A percentile compares a stretch with the other conserved stretches of the same genome.
These are phyloP conservation scores for Neofusicoccum ribis DNA, from an alignment of 2,329 filamentous ascomycete species.

Conservation along the genomic window DNA sequence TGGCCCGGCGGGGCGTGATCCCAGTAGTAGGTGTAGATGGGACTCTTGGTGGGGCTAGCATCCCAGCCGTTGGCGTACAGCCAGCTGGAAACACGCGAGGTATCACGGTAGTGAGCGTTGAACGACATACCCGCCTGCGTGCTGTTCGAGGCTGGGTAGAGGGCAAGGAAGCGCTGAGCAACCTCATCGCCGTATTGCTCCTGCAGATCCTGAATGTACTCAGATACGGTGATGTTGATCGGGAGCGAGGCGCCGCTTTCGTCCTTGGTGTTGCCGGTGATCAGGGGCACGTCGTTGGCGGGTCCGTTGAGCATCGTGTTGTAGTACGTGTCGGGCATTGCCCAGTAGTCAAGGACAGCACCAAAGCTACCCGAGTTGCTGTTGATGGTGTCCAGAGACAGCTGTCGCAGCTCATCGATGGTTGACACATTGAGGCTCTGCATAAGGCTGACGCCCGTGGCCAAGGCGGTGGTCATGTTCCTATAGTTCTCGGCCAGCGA, in stretches of 20 bases:
- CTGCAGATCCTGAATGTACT: constrained; percentile 47
- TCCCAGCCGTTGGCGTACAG: constrained; percentile 27
- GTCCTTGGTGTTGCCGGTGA: constrained; percentile 66
- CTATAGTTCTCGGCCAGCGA: background rate
- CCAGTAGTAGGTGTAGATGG: constrained; percentile 41
- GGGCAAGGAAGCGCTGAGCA: constrained; percentile 29
- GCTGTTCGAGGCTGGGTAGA: constrained; percentile 35
- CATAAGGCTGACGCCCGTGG: constrained; percentile 29
- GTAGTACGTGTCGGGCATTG: constrained; percentile 27
- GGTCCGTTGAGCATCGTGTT: constrained; percentile 28
- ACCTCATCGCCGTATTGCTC: constrained; percentile 26
- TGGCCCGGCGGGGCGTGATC: constrained; percentile 41
- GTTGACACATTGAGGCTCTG: constrained; percentile 30
- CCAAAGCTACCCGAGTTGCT: background rate
- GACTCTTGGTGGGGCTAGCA: constrained; percentile 15
- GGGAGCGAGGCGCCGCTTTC: constrained; percentile 60
- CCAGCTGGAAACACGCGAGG: constrained; percentile 30
- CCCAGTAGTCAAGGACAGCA: constrained; percentile 26
- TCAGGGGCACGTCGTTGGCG: constrained; percentile 54
- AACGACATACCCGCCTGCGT: constrained; percentile 30
- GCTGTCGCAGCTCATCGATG: background rate
- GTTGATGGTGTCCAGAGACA: background rate
- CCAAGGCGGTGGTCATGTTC: constrained; percentile 25
- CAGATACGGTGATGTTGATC: constrained; percentile 48
- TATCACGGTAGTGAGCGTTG: constrained; percentile 33